phyloP scores from a whole-genome alignment of 2,329 filamentous ascomycete genomes.

The Cytospora leucostoma region DNA sequence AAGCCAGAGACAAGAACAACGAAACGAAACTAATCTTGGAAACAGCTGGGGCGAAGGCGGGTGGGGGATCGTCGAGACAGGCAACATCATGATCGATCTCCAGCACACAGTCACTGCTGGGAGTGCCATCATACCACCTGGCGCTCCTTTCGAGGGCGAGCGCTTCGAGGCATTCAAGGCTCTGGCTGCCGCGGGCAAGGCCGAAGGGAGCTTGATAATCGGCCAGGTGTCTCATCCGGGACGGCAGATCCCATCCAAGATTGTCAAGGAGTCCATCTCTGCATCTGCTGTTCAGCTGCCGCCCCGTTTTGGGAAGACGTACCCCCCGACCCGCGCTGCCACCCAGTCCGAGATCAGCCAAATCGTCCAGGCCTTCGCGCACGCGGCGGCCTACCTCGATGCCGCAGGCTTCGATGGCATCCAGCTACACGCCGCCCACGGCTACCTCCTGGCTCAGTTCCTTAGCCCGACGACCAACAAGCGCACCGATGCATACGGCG shows the following conservation, averaged over 20 bases:
- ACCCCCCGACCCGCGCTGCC: constrained; percentile 54
- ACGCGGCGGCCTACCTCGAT: constrained; percentile 62
- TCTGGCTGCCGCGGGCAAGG: constrained; percentile 55
- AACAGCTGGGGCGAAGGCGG: constrained; percentile 57
- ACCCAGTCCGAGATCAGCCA: constrained; percentile 55
- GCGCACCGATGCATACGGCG: constrained; percentile 54
- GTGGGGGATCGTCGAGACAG: constrained; percentile 59
- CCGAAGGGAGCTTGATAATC: constrained; percentile 59
- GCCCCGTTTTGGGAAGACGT: constrained; percentile 35
- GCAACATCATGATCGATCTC: constrained; percentile 66
- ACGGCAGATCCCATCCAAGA: constrained; percentile 45
- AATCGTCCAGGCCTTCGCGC: constrained; percentile 62
- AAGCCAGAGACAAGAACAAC: neutral
- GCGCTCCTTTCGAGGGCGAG: constrained; percentile 51
- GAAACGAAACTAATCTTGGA: neutral
- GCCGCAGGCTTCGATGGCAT: constrained; percentile 62
- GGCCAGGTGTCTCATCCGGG: constrained; percentile 65
- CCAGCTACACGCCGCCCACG: constrained; percentile 55
- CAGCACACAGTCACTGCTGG: constrained; percentile 57
- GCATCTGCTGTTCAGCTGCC: constrained; percentile 42
- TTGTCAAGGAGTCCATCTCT: constrained; percentile 43
- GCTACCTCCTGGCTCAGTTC: constrained; percentile 57
- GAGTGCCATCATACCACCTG: constrained; percentile 59
- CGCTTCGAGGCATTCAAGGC: constrained; percentile 62
- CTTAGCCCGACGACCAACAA: constrained; percentile 50